Conservation (phyloP, 2,329 filamentous ascomycete species). For the Trichoderma harzianum region DNA sequence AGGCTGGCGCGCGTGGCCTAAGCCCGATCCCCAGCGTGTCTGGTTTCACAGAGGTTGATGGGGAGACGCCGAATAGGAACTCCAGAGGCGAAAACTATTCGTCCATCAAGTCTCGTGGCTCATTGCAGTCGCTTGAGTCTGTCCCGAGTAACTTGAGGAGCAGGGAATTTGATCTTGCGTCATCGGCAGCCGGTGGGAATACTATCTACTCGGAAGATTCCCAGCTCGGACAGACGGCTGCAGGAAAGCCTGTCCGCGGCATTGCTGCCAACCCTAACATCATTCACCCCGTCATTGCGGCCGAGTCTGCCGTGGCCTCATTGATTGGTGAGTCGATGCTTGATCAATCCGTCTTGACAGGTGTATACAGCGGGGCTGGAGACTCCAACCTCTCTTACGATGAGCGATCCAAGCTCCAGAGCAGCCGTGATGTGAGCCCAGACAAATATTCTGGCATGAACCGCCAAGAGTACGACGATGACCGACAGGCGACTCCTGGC, state of each 20-base stretch:
- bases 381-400: constrained; percentile 38
- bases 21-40: constrained; percentile 93
- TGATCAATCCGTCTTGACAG: constrained; percentile 66
- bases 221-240: constrained; percentile 56
- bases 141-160: constrained; percentile 42
- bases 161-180: constrained; percentile 53
- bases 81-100: constrained; percentile 55
- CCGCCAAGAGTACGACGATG: constrained; percentile 38
- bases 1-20: constrained; percentile 65
- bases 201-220: constrained; percentile 51
- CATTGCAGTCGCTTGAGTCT: constrained; percentile 34
- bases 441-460: constrained; percentile 41
- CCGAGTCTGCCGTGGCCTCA: constrained; percentile 89
- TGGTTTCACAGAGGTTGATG: constrained; percentile 72
- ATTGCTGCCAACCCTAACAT: constrained; percentile 73
- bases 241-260: constrained; percentile 67
- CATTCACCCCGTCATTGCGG: constrained; percentile 66
- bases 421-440: constrained; percentile 38
- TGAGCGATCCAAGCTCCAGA: constrained; percentile 30
- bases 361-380: constrained; percentile 40
- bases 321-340: constrained; percentile 71
- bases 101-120: constrained; percentile 52
- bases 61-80: constrained; percentile 52
- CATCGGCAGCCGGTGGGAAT: constrained; percentile 50
- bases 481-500: constrained; percentile 40